These are phyloP conservation scores for Fusarium aywerte DNA, from an alignment of 2,329 filamentous ascomycete genomes.

Conservation along the genomic window DNA sequence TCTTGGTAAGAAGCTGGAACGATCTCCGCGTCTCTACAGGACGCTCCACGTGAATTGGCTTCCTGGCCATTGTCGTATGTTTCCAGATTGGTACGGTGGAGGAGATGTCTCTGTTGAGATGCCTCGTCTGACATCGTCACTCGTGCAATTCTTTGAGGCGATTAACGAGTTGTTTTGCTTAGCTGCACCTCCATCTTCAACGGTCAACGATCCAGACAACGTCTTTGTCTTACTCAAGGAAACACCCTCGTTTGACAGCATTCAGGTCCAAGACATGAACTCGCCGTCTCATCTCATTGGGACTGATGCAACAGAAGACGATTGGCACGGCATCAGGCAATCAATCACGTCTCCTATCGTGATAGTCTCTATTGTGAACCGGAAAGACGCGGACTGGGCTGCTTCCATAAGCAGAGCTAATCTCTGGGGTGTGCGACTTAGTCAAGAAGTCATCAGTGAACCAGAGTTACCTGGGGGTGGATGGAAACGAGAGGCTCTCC, in stretches of 20 bases:
- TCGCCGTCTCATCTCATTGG: conserved; percentile 33
- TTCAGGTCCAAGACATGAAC: conserved; percentile 1
- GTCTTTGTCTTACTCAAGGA: conserved; percentile 36
- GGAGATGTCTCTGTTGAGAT: conserved; percentile 3
- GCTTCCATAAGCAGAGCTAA: conserved; percentile 25
- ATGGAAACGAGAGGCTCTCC: not conserved
- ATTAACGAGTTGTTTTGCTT: not conserved
- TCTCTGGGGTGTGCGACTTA: conserved; percentile 37
- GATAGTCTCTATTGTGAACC: conserved; percentile 6
- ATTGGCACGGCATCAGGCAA: conserved; percentile 43
- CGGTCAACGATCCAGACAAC: not conserved
- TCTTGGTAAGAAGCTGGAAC: not conserved
- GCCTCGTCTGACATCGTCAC: conserved; percentile 10
- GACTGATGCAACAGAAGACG: conserved; percentile 23
- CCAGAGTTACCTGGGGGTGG: not conserved
- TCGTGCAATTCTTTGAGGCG: not conserved
- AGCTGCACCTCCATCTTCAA: not conserved
- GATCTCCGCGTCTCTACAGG: not conserved
- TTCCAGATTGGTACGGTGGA: conserved; percentile 9
- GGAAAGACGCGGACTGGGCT: conserved; percentile 30
- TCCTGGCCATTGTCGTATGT: conserved; percentile 11
- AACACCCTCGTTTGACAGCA: not conserved
- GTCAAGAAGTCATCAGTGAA: not conserved
- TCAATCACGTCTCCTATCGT: conserved; percentile 31
- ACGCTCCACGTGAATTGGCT: not conserved